Evolutionary conservation across 306 rosid species (phyloP).

Genomic region (Rosa rugosa): DNA sequence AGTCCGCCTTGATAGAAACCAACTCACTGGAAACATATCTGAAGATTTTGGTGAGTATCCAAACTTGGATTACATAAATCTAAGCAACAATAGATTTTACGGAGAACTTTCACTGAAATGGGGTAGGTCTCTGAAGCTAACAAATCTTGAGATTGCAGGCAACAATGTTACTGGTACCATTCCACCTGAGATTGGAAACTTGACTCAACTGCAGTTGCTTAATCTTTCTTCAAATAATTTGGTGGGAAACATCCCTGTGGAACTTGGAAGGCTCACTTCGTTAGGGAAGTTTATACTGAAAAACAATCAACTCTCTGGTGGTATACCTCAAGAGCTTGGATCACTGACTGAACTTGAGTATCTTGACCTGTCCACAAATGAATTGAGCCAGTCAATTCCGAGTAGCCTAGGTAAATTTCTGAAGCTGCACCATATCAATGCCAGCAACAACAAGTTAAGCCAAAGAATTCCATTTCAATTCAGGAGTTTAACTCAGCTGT

Average conservation of each 20-base stretch:
- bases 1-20: constrained; percentile 45
- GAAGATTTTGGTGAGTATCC: constrained; percentile 49
- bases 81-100: constrained; percentile 37
- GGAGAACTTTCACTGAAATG: constrained; percentile 34
- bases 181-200: constrained; percentile 31
- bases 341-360: constrained; percentile 9
- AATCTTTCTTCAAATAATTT: constrained; percentile 26
- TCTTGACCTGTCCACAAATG: constrained; percentile 33
- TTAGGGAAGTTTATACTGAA: constrained; percentile 11
- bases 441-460: constrained; percentile 30
- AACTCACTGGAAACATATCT: constrained; percentile 42
- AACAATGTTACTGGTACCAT: constrained; percentile 39
- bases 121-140: constrained; percentile 36
- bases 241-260: constrained; percentile 23
- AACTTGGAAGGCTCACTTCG: constrained; percentile 21
- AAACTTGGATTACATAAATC: constrained; percentile 36
- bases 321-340: constrained; percentile 29
- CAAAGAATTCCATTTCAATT: constrained; percentile 28
- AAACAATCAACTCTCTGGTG: constrained; percentile 24
- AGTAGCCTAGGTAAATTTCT: constrained; percentile 19
- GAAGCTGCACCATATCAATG: constrained; percentile 26
- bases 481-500: constrained; percentile 21
- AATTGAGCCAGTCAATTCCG: constrained; percentile 31
- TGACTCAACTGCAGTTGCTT: constrained; percentile 16
- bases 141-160: constrained; percentile 34